These are phyloP conservation scores for Pythium brachiatum DNA, from an alignment of 352 stramenopile species.

Conservation along the genomic window DNA sequence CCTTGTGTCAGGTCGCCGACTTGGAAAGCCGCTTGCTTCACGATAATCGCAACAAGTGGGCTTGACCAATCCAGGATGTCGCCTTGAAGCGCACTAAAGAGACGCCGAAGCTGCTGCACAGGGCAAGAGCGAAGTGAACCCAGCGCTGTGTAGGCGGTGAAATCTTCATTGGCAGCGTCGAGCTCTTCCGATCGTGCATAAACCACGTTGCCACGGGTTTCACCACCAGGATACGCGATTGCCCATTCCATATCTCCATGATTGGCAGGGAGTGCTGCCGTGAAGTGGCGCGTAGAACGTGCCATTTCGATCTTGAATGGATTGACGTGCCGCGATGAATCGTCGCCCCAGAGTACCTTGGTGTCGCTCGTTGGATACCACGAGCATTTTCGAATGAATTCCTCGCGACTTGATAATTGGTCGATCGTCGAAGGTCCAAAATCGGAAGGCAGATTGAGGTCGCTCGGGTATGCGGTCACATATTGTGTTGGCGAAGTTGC, in stretches of 20 bases:
- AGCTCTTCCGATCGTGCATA: constrained; percentile 4
- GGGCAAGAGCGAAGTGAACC: constrained; percentile 2
- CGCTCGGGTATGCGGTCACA: background rate
- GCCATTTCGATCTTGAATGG: constrained; percentile 6
- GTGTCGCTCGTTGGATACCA: background rate
- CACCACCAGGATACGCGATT: background rate
- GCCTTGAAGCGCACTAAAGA: constrained; percentile 5
- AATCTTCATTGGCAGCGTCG: background rate
- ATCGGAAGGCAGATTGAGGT: background rate
- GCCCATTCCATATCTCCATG: constrained; percentile 5
- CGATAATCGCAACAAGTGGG: background rate
- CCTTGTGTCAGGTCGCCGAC: no score
- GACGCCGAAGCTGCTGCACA: constrained; percentile 6
- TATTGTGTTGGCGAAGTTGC: background rate
- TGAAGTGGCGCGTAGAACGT: background rate
- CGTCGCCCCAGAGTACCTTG: background rate
- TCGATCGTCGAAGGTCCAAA: background rate
- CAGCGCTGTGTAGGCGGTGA: background rate
- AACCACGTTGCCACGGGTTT: background rate
- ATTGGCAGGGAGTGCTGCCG: background rate
- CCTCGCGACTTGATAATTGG: background rate
- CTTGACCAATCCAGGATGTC: constrained; percentile 9
- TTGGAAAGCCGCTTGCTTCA: no score
- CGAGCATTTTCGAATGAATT: background rate
- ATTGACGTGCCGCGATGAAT: background rate